phyloP scores from a whole-genome alignment of 2,329 filamentous ascomycete species.

The Neonectria faginata region DNA sequence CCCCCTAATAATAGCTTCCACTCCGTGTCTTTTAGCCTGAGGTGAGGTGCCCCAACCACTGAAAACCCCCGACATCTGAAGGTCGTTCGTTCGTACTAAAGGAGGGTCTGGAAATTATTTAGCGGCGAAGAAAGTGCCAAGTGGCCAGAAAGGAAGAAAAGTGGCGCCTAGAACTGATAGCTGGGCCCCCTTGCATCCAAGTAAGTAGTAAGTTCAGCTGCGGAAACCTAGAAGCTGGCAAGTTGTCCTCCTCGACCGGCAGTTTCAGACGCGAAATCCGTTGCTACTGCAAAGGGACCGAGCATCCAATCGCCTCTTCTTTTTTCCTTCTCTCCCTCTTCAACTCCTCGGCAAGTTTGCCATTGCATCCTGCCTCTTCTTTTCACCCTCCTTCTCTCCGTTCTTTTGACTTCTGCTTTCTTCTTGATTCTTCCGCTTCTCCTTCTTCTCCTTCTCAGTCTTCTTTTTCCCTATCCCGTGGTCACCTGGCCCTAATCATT shows the following conservation, averaged over 20 bases:
- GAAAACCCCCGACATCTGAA: slow-evolving; percentile 6
- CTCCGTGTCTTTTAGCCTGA: neutral
- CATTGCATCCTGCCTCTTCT: slow-evolving; percentile 31
- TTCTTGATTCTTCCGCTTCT: neutral
- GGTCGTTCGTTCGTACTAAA: neutral
- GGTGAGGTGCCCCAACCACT: slow-evolving; percentile 6
- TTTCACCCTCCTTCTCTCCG: slow-evolving; percentile 35
- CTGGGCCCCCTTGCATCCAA: slow-evolving; percentile 41
- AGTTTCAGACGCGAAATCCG: slow-evolving; percentile 38
- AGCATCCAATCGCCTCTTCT: slow-evolving; percentile 33
- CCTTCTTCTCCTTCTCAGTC: neutral
- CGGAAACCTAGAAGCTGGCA: slow-evolving; percentile 36
- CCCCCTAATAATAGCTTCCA: neutral
- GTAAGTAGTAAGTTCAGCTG: slow-evolving; percentile 15
- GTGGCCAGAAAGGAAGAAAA: slow-evolving; percentile 34
- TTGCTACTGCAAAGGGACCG: slow-evolving; percentile 38
- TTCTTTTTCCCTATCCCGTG: slow-evolving; percentile 28
- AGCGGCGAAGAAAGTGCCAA: slow-evolving; percentile 36
- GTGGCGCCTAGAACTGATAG: slow-evolving; percentile 30
- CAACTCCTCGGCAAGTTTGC: slow-evolving; percentile 37
- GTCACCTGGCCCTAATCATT: slow-evolving; percentile 28
- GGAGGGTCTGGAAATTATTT: slow-evolving; percentile 33
- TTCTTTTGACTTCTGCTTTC: slow-evolving; percentile 37
- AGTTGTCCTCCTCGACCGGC: slow-evolving; percentile 42
- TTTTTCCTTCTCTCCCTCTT: slow-evolving; percentile 28